Evolutionary conservation across 2,329 filamentous ascomycete species (phyloP), one percentile per base, ranked within the genome.

Genomic region (Venturia oleaginea): DNA sequence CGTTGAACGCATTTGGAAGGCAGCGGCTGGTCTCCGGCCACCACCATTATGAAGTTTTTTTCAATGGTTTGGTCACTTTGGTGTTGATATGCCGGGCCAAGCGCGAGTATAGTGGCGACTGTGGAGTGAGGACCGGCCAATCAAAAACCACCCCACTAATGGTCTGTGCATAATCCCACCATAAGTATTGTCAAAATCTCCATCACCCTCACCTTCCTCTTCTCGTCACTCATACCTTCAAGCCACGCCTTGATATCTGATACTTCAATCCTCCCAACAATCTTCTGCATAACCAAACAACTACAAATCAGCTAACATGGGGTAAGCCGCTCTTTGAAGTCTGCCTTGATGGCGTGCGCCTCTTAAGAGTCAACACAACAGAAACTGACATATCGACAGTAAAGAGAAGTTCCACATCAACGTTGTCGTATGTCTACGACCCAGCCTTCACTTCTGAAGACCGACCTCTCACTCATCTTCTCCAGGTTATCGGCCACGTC

Each of bases 321-420:
- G 62, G 62, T 63, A 63, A 63, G 62, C 42, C 19, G 24, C 30
- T 51, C 32, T 32, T 10, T 24, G 22, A 51, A 32, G 42, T 24
- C 42, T 30, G 40, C 60, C 32, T 27, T 17, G n/a, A 38, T 24
- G 34, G 51, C 48, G n/a, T 24, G 17, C 51, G 34, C 22, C 22
- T n/a, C 22, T 19, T 11, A 34, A 46, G 27, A 51, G 40, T 40
- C 34, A 55, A 7, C n/a, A 32, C n/a, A 51, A 4, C 34, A 46
- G 30, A 57, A 32, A 63, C 62, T 63, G 48, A 63, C 59, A 55
- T 10, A 37, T 57, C 62, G 70, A 74, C 77, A 93, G 92, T 90
- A 97, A 96, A 77, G 90, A 93, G 71, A 96, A 96, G 89, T 83
- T 80, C 82, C 93, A 97, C 82, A 91, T 97, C 83, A 82, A 82